Evolutionary conservation across 2,329 filamentous ascomycete species (phyloP).

Genomic region (Fusarium ambrosium): DNA sequence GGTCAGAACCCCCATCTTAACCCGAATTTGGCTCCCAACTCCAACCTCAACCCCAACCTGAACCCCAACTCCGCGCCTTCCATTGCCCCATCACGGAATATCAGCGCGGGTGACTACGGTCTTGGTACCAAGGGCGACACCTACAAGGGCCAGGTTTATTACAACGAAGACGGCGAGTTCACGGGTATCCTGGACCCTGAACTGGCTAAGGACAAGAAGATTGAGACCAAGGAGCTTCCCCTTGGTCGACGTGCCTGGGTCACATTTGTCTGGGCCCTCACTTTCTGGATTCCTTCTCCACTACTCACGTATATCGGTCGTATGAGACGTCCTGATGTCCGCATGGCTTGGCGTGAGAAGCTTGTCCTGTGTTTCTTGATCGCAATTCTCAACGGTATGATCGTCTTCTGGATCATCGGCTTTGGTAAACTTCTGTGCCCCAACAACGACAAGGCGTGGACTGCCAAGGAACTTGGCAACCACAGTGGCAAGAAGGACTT

Average conservation of each 20-base stretch:
- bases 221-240: constrained; percentile 78
- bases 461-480: constrained; percentile 73
- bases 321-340: constrained; percentile 97
- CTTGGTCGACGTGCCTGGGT: constrained; percentile 82
- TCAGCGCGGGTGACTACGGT: constrained; percentile 83
- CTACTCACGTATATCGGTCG: constrained; percentile 84
- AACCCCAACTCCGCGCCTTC: constrained; percentile 66
- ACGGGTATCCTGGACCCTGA: constrained; percentile 81
- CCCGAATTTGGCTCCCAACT: constrained; percentile 41
- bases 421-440: constrained; percentile 91
- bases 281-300: constrained; percentile 95
- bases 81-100: constrained; percentile 70
- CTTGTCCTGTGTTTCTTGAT: constrained; percentile 86
- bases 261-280: constrained; percentile 84
- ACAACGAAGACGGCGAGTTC: constrained; percentile 77
- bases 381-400: constrained; percentile 80
- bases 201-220: constrained; percentile 79
- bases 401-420: constrained; percentile 92
- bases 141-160: constrained; percentile 79
- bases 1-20: constrained; percentile 54
- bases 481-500: constrained; percentile 83
- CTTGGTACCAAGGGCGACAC: constrained; percentile 88
- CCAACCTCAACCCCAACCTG: not conserved
- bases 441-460: constrained; percentile 92
- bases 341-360: constrained; percentile 98